Base-by-base conservation (phyloP, 306 rosid genomes). In the Myrica gale region DNA sequence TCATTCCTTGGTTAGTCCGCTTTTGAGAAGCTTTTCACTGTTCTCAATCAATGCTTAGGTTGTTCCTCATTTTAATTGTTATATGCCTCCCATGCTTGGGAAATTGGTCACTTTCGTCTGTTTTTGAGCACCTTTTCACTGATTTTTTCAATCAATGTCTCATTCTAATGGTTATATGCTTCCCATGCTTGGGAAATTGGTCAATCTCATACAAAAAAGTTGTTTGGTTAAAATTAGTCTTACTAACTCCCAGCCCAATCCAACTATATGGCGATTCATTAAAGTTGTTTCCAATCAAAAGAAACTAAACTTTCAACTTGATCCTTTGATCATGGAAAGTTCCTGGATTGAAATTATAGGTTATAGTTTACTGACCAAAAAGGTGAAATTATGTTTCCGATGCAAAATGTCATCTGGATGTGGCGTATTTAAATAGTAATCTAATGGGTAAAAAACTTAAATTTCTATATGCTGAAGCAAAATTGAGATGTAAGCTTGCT, bases 1-100 rank as follows among this genome's bases (percentile, higher is more conserved):
- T 79, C 71, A 79, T 83, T 76, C 87, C 96, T 75, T 84, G 93
- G 96, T 90, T 67, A 37, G 87, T 80, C 66, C 44, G 71, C 63
- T 44, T 71, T 68, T 74, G 17, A 48, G 19, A 68, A 51, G 15
- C 45, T 61, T 50, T 66, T 32, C 56, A 17, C 48, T 5, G 7
- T 17, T 72, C 19, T 37, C 44, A 54, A 17, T 41, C 9, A 12
- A 13, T 75, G 65, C 23, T 75, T 10, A 41, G 26, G 23, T 17
- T 43, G 50, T 42, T n/a, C 16, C 5, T 42, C 48, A 41, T 66
- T 42, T 17, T 17, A 7, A 16, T 9, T 66, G 68, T 61, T 66
- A 42, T 37, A 66, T 66, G 50, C 70, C 70, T 66, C 23, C 6
- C 47, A 66, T 42, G 46, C 20, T 42, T 39, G 17, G 16, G 7